These are phyloP conservation scores for Scutellaria baicalensis DNA, from an alignment of 257 asterid genomes.

Conservation along the genomic window DNA sequence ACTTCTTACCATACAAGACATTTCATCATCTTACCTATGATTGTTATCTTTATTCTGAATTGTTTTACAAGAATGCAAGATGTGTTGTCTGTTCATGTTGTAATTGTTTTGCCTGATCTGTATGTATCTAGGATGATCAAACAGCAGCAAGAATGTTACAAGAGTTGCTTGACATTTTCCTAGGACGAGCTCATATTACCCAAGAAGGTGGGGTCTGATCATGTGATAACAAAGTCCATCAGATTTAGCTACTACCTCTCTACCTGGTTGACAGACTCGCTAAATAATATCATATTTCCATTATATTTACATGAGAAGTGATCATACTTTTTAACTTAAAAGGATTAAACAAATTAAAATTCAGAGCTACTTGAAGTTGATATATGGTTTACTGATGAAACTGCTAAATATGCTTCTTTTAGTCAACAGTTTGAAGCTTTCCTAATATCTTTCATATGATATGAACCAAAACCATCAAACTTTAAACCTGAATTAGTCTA, in stretches of 20 bases:
- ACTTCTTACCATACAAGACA: neutral
- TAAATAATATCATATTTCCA: neutral
- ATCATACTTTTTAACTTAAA: neutral
- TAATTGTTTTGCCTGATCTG: neutral
- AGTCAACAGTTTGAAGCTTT: neutral
- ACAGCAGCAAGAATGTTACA: slow-evolving; percentile 38
- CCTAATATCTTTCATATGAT: neutral
- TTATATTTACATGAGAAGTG: neutral
- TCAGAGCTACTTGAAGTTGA: neutral
- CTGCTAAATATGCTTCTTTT: neutral
- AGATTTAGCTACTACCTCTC: neutral
- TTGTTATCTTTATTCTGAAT: neutral
- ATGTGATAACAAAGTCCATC: slow-evolving; percentile 5
- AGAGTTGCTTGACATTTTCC: slow-evolving; percentile 38
- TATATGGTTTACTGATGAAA: neutral
- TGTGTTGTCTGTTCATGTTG: neutral
- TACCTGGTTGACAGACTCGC: neutral
- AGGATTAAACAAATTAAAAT: neutral
- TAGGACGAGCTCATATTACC: slow-evolving; percentile 30
- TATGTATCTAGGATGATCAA: slow-evolving; percentile 34
- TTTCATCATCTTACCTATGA: neutral
- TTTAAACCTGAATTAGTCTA: neutral
- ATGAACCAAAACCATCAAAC: neutral
- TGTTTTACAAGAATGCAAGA: neutral
- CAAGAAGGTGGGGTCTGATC: slow-evolving; percentile 38